A percentile compares a stretch with the other conserved stretches of the same genome.
phyloP scores from a whole-genome alignment of 257 asterid genomes.

The Pogostemon cablin region DNA sequence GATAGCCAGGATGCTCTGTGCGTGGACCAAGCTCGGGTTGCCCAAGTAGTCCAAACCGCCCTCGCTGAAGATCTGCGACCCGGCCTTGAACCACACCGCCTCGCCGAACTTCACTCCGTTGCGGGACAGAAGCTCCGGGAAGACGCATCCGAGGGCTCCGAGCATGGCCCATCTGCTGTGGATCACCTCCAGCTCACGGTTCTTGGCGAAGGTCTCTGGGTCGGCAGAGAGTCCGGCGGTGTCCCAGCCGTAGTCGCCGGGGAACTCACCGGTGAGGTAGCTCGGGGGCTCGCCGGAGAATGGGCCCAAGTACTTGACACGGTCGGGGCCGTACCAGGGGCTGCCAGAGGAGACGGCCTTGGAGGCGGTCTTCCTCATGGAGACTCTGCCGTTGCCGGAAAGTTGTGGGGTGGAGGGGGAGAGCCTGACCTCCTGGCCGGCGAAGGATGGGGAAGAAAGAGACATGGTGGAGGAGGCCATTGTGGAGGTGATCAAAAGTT shows the following conservation, averaged over 20 bases:
- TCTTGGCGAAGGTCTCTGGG: slow-evolving; percentile 53
- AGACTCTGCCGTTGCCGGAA: slow-evolving; percentile 31
- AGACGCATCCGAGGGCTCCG: slow-evolving; percentile 55
- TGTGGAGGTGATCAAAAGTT: not conserved
- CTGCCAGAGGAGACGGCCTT: slow-evolving; percentile 42
- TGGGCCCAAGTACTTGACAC: slow-evolving; percentile 55
- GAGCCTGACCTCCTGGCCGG: slow-evolving; percentile 38
- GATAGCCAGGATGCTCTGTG: slow-evolving; percentile 64
- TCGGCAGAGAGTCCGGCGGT: slow-evolving; percentile 58
- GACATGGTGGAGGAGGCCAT: slow-evolving; percentile 48
- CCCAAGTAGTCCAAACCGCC: slow-evolving; percentile 61
- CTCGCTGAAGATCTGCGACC: slow-evolving; percentile 52
- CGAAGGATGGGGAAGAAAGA: slow-evolving; percentile 41
- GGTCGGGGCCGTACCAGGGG: slow-evolving; percentile 62
- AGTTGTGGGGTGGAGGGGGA: slow-evolving; percentile 22
- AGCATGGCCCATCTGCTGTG: slow-evolving; percentile 60
- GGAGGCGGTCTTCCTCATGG: slow-evolving; percentile 40
- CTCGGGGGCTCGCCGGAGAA: slow-evolving; percentile 53
- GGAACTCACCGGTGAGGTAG: slow-evolving; percentile 60
- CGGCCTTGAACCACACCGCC: slow-evolving; percentile 65
- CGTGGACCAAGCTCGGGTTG: slow-evolving; percentile 61
- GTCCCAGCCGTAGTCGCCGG: slow-evolving; percentile 65
- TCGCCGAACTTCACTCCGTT: slow-evolving; percentile 55
- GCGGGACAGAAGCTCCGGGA: slow-evolving; percentile 47
- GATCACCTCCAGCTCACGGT: slow-evolving; percentile 57